phyloP scores from a whole-genome alignment of 495 filamentous ascomycete genomes.

The Penicillium chermesinum region DNA sequence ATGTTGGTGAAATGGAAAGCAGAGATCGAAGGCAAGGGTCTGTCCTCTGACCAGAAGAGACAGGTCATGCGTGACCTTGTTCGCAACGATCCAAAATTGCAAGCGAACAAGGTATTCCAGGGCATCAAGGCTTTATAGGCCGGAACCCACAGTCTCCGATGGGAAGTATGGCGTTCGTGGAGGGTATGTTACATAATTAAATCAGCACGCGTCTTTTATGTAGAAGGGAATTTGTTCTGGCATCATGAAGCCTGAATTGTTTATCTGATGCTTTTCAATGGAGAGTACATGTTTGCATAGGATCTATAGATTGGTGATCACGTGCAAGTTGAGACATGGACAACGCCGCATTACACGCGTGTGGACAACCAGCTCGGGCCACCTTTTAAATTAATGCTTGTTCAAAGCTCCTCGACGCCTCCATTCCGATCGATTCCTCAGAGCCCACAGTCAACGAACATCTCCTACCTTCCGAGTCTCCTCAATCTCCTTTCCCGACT shows the following conservation, averaged over 20 bases:
- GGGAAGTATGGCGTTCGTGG: slow-evolving; percentile 14
- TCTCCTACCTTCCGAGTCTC: background rate
- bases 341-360: background rate
- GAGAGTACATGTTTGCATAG: too few relatives aligned
- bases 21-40: slow-evolving; percentile 56
- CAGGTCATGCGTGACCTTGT: slow-evolving; percentile 75
- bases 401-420: background rate
- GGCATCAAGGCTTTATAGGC: slow-evolving; percentile 71
- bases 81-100: slow-evolving; percentile 60
- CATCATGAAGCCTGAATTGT: too few relatives aligned
- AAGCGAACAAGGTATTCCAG: slow-evolving; percentile 84
- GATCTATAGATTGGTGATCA: background rate
- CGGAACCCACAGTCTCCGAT: background rate
- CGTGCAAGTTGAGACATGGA: background rate
- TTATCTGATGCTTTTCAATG: background rate
- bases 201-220: too few relatives aligned
- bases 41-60: slow-evolving; percentile 76
- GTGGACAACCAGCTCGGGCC: background rate
- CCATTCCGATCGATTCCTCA: background rate
- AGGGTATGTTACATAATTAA: background rate
- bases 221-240: too few relatives aligned
- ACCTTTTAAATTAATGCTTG: background rate
- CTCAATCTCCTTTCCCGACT: background rate
- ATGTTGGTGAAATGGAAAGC: slow-evolving; percentile 85
- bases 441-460: background rate